phyloP scores from a whole-genome alignment of 1,284 basidiomycete species.

The Xerocomus minutiporus region DNA sequence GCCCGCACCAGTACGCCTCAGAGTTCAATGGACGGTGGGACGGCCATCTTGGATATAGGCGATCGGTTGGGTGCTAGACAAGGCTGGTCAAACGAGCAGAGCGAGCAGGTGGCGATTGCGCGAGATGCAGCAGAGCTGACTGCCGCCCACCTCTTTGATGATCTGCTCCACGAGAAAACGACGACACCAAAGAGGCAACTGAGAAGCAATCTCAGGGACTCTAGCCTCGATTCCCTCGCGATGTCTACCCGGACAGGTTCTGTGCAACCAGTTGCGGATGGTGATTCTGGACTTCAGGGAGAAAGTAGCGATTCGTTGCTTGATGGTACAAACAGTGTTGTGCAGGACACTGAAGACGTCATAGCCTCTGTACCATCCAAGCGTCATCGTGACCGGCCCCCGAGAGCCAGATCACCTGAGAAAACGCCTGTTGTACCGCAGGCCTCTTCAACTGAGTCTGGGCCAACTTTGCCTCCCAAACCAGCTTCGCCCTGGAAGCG shows the following conservation, averaged over 20 bases:
- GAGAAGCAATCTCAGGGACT: slow-evolving; percentile 13
- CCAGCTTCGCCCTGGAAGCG: slow-evolving; percentile 24
- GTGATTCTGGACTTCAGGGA: slow-evolving; percentile 4
- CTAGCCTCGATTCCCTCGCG: slow-evolving; percentile 12
- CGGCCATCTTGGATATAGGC: slow-evolving; percentile 20
- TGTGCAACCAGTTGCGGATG: slow-evolving; percentile 12
- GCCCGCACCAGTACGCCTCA: slow-evolving; percentile 20
- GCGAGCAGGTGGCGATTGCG: slow-evolving; percentile 10
- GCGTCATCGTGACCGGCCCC: slow-evolving; percentile 27
- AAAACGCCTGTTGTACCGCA: not conserved
- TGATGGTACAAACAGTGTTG: slow-evolving; percentile 3
- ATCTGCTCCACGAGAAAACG: slow-evolving; percentile 18
- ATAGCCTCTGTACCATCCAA: slow-evolving; percentile 16
- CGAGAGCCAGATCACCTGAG: slow-evolving; percentile 11
- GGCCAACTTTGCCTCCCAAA: slow-evolving; percentile 11
- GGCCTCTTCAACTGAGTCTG: slow-evolving; percentile 8
- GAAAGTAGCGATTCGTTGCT: slow-evolving; percentile 7
- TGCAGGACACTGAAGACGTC: slow-evolving; percentile 8
- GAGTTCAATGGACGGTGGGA: slow-evolving; percentile 24
- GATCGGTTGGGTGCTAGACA: slow-evolving; percentile 14
- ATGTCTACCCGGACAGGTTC: slow-evolving; percentile 20
- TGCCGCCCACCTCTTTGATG: slow-evolving; percentile 33
- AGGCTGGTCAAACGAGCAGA: slow-evolving; percentile 16
- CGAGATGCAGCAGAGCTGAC: slow-evolving; percentile 15
- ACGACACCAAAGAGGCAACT: slow-evolving; percentile 20